phyloP scores from a whole-genome alignment of 768 basidiomycete species.

The Xerocomus spinulosus region DNA sequence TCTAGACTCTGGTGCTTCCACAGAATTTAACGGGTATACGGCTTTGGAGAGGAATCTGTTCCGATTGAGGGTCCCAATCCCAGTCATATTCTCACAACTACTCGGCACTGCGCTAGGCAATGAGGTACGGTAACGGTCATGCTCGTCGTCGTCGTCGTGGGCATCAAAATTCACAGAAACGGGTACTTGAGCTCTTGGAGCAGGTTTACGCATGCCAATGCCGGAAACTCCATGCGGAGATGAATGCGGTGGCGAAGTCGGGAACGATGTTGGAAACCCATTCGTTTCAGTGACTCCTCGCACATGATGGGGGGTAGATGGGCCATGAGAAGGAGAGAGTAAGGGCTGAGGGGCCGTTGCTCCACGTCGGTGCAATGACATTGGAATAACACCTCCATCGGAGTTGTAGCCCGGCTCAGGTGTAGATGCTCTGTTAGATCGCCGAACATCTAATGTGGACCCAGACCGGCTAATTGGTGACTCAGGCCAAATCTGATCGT shows the following conservation, averaged over 20 bases:
- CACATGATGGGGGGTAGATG: conserved; percentile 26
- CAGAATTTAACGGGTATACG: conserved; percentile 7
- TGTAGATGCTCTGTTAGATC: conserved; percentile 31
- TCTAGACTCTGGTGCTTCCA: conserved; percentile 9
- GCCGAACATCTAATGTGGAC: conserved; percentile 35
- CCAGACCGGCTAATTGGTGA: conserved; percentile 33
- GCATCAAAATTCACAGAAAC: conserved; percentile 48
- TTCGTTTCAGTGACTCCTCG: conserved; percentile 35
- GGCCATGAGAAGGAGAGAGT: conserved; percentile 9
- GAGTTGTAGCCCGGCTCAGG: conserved; percentile 26
- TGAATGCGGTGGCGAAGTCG: conserved; percentile 14
- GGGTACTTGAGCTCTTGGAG: conserved; percentile 59
- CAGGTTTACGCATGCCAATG: conserved; percentile 55
- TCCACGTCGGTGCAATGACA: conserved; percentile 30
- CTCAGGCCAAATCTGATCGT: conserved; percentile 32
- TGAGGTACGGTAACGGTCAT: conserved; percentile 36
- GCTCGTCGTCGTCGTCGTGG: conserved; percentile 32
- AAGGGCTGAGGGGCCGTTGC: conserved; percentile 30
- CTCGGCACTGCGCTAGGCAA: conserved; percentile 53
- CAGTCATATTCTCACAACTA: conserved; percentile 60
- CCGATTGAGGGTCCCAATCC: conserved; percentile 45
- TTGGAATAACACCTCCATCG: conserved; percentile 22
- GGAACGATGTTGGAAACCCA: conserved; percentile 15
- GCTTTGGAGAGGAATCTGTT: conserved; percentile 22
- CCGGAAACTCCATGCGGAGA: conserved; percentile 27